These are phyloP conservation scores for Candida pseudoviswanathii DNA, from an alignment of 1,139 yeast genomes.

Conservation along the genomic window DNA sequence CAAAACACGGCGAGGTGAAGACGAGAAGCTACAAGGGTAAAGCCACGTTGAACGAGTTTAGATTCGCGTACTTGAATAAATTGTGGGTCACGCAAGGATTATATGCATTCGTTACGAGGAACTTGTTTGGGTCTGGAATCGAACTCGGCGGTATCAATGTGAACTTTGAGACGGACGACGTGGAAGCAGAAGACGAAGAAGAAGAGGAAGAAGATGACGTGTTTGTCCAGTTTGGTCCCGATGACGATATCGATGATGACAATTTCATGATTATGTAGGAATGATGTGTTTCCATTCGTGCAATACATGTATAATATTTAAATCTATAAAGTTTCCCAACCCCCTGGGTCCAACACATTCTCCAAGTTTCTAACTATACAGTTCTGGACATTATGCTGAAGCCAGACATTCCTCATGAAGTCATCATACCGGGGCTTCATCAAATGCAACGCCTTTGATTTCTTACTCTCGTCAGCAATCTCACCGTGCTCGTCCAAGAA, in stretches of 20 bases:
- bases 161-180: conserved; percentile 18
- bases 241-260: conserved; percentile 2
- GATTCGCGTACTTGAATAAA: conserved; percentile 58
- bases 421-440: conserved; percentile 66
- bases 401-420: conserved; percentile 69
- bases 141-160: conserved; percentile 14
- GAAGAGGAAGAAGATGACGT: conserved; percentile 15
- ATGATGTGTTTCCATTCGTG: background rate
- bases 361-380: conserved; percentile 79
- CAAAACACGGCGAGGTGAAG: conserved; percentile 73
- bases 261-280: background rate
- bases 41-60: conserved; percentile 51
- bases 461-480: conserved; percentile 70
- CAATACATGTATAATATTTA: background rate
- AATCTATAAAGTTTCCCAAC: conserved; percentile 84
- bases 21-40: conserved; percentile 51
- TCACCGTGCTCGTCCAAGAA: conserved; percentile 89
- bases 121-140: conserved; percentile 28
- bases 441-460: conserved; percentile 72
- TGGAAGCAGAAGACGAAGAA: conserved; percentile 21
- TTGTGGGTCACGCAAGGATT: conserved; percentile 63
- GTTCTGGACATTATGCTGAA: conserved; percentile 78
- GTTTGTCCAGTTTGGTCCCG: conserved; percentile 7
- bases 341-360: conserved; percentile 80
- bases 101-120: conserved; percentile 37